Base-by-base conservation (phyloP, 2,329 filamentous ascomycete genomes). In the Ceratocystiopsis sp. region DNA sequence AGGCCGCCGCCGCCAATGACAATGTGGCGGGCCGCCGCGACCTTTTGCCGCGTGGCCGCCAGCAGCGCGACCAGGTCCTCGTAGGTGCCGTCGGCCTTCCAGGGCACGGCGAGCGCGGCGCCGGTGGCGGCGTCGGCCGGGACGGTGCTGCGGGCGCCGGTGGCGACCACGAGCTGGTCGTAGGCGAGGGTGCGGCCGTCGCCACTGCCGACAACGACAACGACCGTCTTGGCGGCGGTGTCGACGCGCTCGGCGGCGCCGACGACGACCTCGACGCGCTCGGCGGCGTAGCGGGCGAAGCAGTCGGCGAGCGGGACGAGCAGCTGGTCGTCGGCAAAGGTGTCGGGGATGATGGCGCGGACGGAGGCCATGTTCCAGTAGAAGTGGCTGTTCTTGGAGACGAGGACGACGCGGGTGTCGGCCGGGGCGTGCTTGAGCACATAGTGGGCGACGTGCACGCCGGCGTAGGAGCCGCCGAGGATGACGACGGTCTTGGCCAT, bases 331-430 rank as follows among this genome's bases (percentile, higher is more conserved):
- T 72, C 67, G 35, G 60, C 61, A 52, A 73, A 49, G 40, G 61
- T 48, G 35, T 61, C 66, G 3, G 71, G 69, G 38, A 75, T 57
- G 48, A 75, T 64, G 55, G 67, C 69, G 39, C 72, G 68, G 37
- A 73, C 65, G 1, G 71, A 64, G 21, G 69, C 71, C 6, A 74
- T 44, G 56, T 73, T 74, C 71, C 70, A 74, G 60, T 66, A 75
- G 50, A 75, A 69, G 51, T 75, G 69, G 48, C 61, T 66, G 50
- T 66, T 74, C 67, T 71, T 70, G 42, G 69, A 69, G 38, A 75
- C 63, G 15, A 75, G 61, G 39, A 75, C 61, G 38, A 75, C 68
- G 50, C 71, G 70, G 35, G 71, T 51, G 39, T 70, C 64, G 42
- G 63, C 57, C 21, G 21, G 8, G 36, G 64, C 54, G 10, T 61